A percentile compares a stretch with the other conserved stretches of the same genome.
Conservation (phyloP, 2,329 filamentous ascomycete species). For the Colletotrichum liriopes region DNA sequence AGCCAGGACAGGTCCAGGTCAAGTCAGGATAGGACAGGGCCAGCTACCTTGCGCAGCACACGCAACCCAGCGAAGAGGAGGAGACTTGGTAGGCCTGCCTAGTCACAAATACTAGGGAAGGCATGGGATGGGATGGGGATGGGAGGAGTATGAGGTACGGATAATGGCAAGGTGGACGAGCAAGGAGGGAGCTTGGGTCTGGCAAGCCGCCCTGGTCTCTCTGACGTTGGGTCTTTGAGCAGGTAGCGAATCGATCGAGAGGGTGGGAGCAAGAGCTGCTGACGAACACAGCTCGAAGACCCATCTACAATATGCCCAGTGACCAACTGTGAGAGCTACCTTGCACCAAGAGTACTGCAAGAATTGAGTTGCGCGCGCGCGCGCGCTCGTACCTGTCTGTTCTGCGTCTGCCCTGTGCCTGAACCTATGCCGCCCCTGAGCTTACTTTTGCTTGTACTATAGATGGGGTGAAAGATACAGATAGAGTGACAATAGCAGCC, state of each 20-base stretch:
- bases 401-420: neutral
- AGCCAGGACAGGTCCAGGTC: slow-evolving; percentile 14
- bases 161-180: slow-evolving; percentile 26
- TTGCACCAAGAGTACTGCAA: slow-evolving; percentile 1
- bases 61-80: slow-evolving; percentile 31
- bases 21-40: slow-evolving; percentile 25
- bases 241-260: slow-evolving; percentile 21
- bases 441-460: slow-evolving; percentile 14
- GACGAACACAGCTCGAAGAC: slow-evolving; percentile 15
- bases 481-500: slow-evolving; percentile 26
- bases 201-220: slow-evolving; percentile 31
- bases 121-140: neutral
- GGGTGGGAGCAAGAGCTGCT: slow-evolving; percentile 14
- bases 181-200: slow-evolving; percentile 42
- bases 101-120: neutral
- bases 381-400: slow-evolving; percentile 14
- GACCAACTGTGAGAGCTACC: neutral
- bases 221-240: slow-evolving; percentile 22
- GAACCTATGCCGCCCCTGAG: slow-evolving; percentile 5
- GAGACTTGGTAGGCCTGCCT: slow-evolving; percentile 7
- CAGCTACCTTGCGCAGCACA: slow-evolving; percentile 26
- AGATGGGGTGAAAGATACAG: slow-evolving; percentile 19
- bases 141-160: slow-evolving; percentile 11
- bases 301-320: neutral
- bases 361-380: slow-evolving; percentile 15